Base-by-base conservation (phyloP, 768 basidiomycete genomes). In the Trametes cinnabarina region DNA sequence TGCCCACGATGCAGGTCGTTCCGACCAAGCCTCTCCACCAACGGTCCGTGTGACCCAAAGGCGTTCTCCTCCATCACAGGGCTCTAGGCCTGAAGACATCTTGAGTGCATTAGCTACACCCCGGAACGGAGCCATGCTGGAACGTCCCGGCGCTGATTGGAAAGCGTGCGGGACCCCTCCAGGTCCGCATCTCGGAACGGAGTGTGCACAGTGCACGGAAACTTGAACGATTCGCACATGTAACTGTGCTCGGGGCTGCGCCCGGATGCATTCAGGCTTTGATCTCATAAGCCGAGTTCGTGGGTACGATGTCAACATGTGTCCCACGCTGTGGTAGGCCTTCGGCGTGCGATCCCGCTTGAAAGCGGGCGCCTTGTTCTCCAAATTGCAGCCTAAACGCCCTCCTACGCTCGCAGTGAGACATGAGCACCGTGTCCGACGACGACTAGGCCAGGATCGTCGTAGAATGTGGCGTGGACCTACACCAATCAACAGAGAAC, bases 401-500 rank as follows among this genome's bases (percentile, higher is more conserved):
- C 46, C 10, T 22, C 30, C 43, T 30, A 15, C 41, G 10, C n/a
- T 48, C 32, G 5, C 41, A 11, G n/a, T 26, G 43, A 14, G 48
- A 19, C 25, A 34, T n/a, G 34, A 14, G 34, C 15, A 15, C 9
- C 7, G 43, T 39, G 43, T 47, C 10, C 9, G 50, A 25, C 26
- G 50, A 22, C 20, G 57, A 34, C 25, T 32, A 17, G 43, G 19
- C 20, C 46, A 48, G 47, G 40, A 41, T 42, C 46, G 46, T 34
- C 40, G 32, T 14, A 47, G 15, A 47, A 48, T 35, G 60, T 35
- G 46, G 39, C 41, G 26, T 58, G 63, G 63, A 64, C 57, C 60
- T 57, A 62, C 57, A 62, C 50, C 44, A 44, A 43, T 30, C 56
- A 65, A 60, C 52, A 58, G 43, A 26, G 48, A 15, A 55, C 58